A percentile compares a stretch with the other conserved stretches of the same genome.
phyloP scores from a whole-genome alignment of 768 basidiomycete genomes.

The Albatrellus ellisii region DNA sequence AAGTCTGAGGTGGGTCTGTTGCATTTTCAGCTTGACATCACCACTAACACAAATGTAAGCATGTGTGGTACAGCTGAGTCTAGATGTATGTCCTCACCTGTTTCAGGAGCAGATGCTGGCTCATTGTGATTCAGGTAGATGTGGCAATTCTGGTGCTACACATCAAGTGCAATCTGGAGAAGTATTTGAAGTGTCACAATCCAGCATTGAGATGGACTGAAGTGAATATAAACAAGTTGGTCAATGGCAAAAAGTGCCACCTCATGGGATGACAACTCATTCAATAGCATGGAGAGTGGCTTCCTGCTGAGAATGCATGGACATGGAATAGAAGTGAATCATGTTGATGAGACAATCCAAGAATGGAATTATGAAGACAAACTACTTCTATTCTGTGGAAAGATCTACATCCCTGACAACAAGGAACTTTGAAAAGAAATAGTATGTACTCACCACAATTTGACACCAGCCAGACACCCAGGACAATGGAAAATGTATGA shows the following conservation, averaged over 20 bases:
- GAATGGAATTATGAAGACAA: too few species aligned
- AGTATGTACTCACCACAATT: too few species aligned
- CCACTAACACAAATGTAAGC: background rate
- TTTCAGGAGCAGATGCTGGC: background rate
- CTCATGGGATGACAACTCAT: constrained; percentile 42
- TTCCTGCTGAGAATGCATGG: too few species aligned
- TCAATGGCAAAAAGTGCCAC: constrained; percentile 48
- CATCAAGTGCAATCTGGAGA: constrained; percentile 55
- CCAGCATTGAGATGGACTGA: background rate
- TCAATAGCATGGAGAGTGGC: constrained; percentile 37
- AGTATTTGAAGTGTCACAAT: background rate
- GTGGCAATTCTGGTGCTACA: constrained; percentile 49
- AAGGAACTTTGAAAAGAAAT: too few species aligned
- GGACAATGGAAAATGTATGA: too few species aligned
- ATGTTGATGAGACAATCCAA: too few species aligned
- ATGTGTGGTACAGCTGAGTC: background rate
- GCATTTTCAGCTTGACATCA: background rate
- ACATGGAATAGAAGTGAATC: too few species aligned
- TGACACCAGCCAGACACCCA: too few species aligned
- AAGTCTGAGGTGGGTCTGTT: too few species aligned
- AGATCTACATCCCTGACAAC: too few species aligned
- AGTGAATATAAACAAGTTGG: constrained; percentile 24
- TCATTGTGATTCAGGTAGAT: constrained; percentile 26
- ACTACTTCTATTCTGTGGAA: too few species aligned
- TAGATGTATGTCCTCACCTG: background rate